phyloP scores from a whole-genome alignment of 257 asterid species.

The Plantago ovata region DNA sequence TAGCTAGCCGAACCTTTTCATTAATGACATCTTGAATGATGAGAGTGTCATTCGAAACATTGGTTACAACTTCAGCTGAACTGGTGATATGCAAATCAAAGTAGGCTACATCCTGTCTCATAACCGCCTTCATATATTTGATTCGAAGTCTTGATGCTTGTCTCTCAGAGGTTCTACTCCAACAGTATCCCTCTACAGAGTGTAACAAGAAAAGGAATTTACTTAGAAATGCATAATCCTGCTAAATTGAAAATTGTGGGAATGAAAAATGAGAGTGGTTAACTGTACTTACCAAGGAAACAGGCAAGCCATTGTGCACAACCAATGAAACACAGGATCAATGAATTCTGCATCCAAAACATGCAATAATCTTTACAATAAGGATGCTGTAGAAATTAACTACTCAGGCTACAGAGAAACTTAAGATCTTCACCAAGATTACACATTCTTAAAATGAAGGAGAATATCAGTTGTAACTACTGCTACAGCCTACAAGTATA shows the following conservation, averaged over 20 bases:
- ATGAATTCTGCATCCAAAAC: slow-evolving; percentile 35
- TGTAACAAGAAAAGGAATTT: no score
- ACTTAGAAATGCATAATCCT: no score
- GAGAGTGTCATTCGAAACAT: slow-evolving; percentile 49
- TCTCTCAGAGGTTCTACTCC: slow-evolving; percentile 67
- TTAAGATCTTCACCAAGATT: no score
- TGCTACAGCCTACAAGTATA: no score
- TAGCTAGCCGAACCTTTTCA: slow-evolving; percentile 57
- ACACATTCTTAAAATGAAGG: no score
- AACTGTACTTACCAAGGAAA: slow-evolving; percentile 51
- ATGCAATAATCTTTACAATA: no score
- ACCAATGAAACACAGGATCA: slow-evolving; percentile 46
- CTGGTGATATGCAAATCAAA: slow-evolving; percentile 53
- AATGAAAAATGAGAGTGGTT: neutral
- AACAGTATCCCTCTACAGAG: slow-evolving; percentile 66
- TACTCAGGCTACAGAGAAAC: no score
- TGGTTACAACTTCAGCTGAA: slow-evolving; percentile 47
- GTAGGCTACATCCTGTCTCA: slow-evolving; percentile 63
- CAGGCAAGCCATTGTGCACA: slow-evolving; percentile 44
- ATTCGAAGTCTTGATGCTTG: slow-evolving; percentile 49
- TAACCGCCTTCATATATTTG: slow-evolving; percentile 48
- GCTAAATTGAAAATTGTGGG: no score
- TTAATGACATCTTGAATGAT: slow-evolving; percentile 55
- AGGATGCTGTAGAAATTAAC: no score
- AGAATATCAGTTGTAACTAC: no score